Conservation (phyloP, 768 basidiomycete genomes). For the Phylloporus scabripes region DNA sequence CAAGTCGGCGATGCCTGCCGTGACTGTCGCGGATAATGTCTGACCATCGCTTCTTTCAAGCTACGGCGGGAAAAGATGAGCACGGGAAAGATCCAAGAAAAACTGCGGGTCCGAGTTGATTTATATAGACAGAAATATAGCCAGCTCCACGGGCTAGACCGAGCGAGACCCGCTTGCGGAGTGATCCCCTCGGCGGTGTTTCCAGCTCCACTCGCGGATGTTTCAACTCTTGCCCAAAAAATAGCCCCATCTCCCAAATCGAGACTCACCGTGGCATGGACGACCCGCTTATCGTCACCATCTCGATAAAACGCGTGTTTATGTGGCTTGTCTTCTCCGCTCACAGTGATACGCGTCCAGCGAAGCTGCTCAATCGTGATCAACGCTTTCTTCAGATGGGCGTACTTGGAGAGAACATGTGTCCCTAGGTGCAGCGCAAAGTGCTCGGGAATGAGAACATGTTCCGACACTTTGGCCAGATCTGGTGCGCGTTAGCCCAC, state of each 20-base stretch:
- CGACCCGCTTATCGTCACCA: constrained; percentile 81
- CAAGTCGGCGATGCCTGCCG: constrained; percentile 71
- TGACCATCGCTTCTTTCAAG: constrained; percentile 68
- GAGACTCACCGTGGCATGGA: constrained; percentile 49
- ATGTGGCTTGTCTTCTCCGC: constrained; percentile 46
- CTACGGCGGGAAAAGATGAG: constrained; percentile 27
- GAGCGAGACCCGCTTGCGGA: constrained; percentile 12
- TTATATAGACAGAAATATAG: constrained; percentile 14
- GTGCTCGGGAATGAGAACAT: constrained; percentile 75
- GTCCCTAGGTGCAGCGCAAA: constrained; percentile 87
- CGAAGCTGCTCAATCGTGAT: constrained; percentile 73
- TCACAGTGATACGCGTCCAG: constrained; percentile 73
- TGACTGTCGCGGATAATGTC: constrained; percentile 54
- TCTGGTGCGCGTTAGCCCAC: constrained; percentile 35
- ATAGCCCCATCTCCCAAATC: constrained; percentile 1
- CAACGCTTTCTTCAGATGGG: constrained; percentile 65
- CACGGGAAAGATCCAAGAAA: neutral
- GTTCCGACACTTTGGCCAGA: constrained; percentile 83
- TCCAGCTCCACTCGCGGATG: constrained; percentile 19
- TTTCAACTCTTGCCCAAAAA: constrained; percentile 3
- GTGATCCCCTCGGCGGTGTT: constrained; percentile 8
- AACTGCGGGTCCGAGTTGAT: neutral
- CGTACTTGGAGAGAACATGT: constrained; percentile 76
- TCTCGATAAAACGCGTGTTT: constrained; percentile 81
- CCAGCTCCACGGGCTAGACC: constrained; percentile 23